A percentile compares a stretch with the other conserved stretches of the same genome.
These are phyloP conservation scores for Ustilago bromivora DNA, from an alignment of 1,284 basidiomycete species.

Conservation along the genomic window DNA sequence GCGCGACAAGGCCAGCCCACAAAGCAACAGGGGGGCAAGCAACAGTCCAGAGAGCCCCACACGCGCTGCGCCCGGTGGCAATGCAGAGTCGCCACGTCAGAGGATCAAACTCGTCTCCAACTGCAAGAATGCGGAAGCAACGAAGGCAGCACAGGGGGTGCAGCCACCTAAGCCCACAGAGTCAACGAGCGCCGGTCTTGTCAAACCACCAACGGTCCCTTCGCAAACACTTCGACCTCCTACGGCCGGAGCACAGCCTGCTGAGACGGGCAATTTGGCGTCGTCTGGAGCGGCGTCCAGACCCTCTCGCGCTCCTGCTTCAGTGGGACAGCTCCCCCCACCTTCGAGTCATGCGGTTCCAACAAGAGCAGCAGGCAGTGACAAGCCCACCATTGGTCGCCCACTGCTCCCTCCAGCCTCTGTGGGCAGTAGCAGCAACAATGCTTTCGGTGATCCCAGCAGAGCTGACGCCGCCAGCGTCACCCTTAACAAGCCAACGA, in stretches of 20 bases:
- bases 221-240: constrained; percentile 33
- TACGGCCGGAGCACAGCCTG: constrained; percentile 24
- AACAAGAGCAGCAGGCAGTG: constrained; percentile 2
- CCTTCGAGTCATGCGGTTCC: constrained; percentile 37
- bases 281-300: constrained; percentile 22
- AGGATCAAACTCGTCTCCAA: constrained; percentile 35
- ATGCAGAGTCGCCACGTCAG: constrained; percentile 29
- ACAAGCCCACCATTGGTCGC: constrained; percentile 21
- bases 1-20: constrained; percentile 35
- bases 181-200: constrained; percentile 3
- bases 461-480: constrained; percentile 11
- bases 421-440: constrained; percentile 5
- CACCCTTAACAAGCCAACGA: constrained; percentile 7
- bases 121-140: constrained; percentile 12
- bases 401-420: constrained; percentile 30
- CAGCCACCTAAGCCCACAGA: constrained; percentile 1
- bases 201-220: constrained; percentile 24
- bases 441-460: constrained; percentile 10
- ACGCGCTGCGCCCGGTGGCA: constrained; percentile 12
- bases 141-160: neutral
- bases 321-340: constrained; percentile 23
- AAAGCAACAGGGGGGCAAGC: constrained; percentile 26
- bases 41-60: constrained; percentile 28
- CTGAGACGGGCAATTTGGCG: constrained; percentile 32
- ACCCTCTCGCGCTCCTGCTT: constrained; percentile 14